Conservation (phyloP, 371 early-diverging fungal species). For the Mucor plumbeus region DNA sequence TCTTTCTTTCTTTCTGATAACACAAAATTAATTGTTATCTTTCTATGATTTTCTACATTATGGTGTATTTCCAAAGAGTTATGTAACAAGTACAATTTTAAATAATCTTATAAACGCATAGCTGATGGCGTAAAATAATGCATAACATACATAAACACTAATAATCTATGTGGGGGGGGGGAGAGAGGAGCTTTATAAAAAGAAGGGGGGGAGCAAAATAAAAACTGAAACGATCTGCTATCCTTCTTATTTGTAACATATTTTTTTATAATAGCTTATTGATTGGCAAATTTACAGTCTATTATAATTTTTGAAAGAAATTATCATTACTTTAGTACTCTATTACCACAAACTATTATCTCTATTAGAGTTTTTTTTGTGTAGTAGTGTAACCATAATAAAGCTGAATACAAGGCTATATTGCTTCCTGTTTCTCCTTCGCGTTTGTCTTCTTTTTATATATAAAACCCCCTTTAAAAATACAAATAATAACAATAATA, state of each 20-base stretch:
- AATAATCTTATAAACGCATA: not conserved
- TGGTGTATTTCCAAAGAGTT: not conserved
- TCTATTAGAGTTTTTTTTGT: not conserved
- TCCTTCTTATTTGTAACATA: not conserved
- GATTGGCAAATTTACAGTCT: not conserved
- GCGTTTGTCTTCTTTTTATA: not conserved
- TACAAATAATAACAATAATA: not conserved
- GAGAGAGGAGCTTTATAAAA: not conserved
- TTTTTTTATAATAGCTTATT: not conserved
- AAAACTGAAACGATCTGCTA: not conserved
- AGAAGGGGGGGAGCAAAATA: not conserved
- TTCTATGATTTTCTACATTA: not conserved
- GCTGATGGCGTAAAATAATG: not conserved
- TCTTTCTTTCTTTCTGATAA: not conserved
- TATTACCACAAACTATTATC: not conserved
- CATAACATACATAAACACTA: not conserved
- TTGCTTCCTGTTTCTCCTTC: constrained; percentile 4
- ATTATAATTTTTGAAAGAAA: not conserved
- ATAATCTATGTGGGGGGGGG: not conserved
- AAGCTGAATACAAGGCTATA: constrained; percentile 9
- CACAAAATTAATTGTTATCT: not conserved
- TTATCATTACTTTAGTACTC: not conserved
- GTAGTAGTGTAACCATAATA: constrained; percentile 4
- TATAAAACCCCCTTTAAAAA: not conserved
- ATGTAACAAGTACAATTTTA: not conserved